Conservation (phyloP, 306 rosid genomes). For the Corylus avellana region DNA sequence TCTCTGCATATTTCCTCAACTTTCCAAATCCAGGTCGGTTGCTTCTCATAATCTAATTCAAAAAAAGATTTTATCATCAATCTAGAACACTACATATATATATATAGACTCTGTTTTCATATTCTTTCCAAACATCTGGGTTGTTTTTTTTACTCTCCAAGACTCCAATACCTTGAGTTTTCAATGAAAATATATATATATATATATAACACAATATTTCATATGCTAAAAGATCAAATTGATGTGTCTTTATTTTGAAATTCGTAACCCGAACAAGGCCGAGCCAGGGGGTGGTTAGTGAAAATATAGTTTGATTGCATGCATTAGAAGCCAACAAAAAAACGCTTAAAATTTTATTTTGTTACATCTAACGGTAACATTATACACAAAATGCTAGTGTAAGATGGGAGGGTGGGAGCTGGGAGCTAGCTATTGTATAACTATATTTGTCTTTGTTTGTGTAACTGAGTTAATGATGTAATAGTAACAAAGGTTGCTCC, state of each 20-base stretch:
- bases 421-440: too few relatives aligned
- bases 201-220: neutral
- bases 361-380: too few relatives aligned
- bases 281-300: neutral
- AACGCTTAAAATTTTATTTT: too few relatives aligned
- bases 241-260: neutral
- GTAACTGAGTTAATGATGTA: too few relatives aligned
- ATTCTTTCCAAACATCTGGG: neutral
- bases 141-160: neutral
- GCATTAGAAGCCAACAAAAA: too few relatives aligned
- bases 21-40: slow-evolving; percentile 60
- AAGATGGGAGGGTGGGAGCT: too few relatives aligned
- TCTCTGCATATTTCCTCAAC: slow-evolving; percentile 29
- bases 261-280: neutral
- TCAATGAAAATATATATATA: too few relatives aligned
- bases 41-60: neutral
- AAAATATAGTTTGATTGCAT: too few relatives aligned
- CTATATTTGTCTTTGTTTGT: too few relatives aligned
- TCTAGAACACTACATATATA: too few relatives aligned
- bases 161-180: neutral
- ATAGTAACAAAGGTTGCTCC: neutral
- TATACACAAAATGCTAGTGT: too few relatives aligned
- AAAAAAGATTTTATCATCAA: neutral
- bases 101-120: neutral
- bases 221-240: neutral